Evolutionary conservation across 768 basidiomycete species (phyloP), one percentile per base, ranked within the genome.

Genomic region (Panaeolus cyanescens): DNA sequence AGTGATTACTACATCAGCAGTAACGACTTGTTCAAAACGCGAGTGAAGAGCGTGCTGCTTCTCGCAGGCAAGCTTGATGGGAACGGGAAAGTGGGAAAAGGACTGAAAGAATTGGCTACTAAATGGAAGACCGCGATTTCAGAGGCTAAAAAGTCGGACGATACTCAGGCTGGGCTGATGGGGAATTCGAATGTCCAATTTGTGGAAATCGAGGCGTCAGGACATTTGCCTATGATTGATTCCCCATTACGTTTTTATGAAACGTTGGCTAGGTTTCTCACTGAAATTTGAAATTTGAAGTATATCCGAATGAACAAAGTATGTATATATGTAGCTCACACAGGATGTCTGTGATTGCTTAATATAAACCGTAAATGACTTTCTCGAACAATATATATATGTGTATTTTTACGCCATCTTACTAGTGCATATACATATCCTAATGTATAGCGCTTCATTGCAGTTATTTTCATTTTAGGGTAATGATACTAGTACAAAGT

Each of bases 161-260:
- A n/a, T n/a, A 28, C 1, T 30, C 3, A 28, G 25, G 12, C 25
- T 50, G 45, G 45, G 8, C 10, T 2, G 15, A 50, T 25, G 4
- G 55, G 45, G 6, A 56, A 59, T 4, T 65, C 63, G 6, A 60
- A 66, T 17, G 68, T 80, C 13, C 66, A 71, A 30, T 79, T 73
- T 61, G 70, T 66, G 19, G 73, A 72, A 33, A 73, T 85, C 7
- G 71, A 68, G 17, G 68, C 68, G 6, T 71, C 80, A 0, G 83
- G 83, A 0, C 82, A 85, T 72, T 65, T 85, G 6, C 84, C 84
- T 0, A 84, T 85, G 83, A 70, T 84, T 5, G 84, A 85, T 65
- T 74, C 75, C 55, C 79, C 82, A 2, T 76, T 78, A 63, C 59
- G 59, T 20, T 84, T 79, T 59, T 78, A 74, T 68, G 68, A 71